Percentiles rank a stretch among this genome's conserved stretches.
phyloP scores from a whole-genome alignment of 768 basidiomycete species.

The Tylopilus plumbeoviolaceoides region DNA sequence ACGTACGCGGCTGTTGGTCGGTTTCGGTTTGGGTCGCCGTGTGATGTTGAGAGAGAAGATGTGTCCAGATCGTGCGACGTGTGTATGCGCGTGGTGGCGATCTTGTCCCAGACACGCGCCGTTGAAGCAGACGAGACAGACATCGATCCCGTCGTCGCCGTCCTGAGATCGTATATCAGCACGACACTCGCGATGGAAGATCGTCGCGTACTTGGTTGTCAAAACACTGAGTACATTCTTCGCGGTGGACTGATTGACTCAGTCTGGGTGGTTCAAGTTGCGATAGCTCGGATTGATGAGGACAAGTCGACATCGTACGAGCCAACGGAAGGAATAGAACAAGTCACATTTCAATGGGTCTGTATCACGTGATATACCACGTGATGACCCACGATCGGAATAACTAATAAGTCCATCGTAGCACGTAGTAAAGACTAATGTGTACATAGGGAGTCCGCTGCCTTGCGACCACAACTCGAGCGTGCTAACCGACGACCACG shows the following conservation, averaged over 20 bases:
- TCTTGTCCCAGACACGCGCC: conserved; percentile 70
- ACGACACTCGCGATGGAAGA: not conserved
- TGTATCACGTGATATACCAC: no score
- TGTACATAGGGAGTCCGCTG: no score
- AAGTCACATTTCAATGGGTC: no score
- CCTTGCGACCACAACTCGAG: no score
- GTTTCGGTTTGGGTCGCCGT: conserved; percentile 58
- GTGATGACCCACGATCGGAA: no score
- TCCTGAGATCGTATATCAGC: conserved; percentile 45
- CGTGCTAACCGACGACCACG: no score
- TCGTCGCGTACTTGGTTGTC: conserved; percentile 69
- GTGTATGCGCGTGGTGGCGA: conserved; percentile 71
- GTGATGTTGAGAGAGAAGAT: conserved; percentile 75
- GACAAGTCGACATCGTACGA: conserved; percentile 36
- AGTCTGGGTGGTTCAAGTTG: conserved; percentile 53
- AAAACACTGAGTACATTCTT: conserved; percentile 98
- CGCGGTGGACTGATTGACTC: conserved; percentile 74
- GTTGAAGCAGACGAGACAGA: conserved; percentile 92
- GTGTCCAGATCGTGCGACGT: conserved; percentile 72
- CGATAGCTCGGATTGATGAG: conserved; percentile 49
- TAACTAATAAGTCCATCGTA: no score
- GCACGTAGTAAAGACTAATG: no score
- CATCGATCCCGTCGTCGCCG: conserved; percentile 69
- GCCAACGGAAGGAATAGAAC: not conserved
- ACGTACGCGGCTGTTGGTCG: conserved; percentile 55